These are phyloP conservation scores for Penicillium hordei DNA, from an alignment of 2,329 filamentous ascomycete species.

Conservation along the genomic window DNA sequence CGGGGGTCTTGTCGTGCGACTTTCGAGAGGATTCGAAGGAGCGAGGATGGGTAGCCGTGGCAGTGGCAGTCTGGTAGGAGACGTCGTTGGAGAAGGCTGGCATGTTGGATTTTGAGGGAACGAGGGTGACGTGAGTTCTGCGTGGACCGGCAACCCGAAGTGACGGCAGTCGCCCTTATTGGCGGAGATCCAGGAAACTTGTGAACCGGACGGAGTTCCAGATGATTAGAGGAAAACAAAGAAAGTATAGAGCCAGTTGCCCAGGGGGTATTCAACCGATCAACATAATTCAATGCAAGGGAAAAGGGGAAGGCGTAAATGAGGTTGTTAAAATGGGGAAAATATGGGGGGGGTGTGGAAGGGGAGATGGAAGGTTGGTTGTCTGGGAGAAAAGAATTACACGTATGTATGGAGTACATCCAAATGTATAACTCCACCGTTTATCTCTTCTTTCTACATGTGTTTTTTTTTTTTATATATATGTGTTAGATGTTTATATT, in stretches of 20 bases:
- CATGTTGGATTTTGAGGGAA: slow-evolving; percentile 31
- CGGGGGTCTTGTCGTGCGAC: slow-evolving; percentile 45
- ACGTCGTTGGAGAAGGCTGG: slow-evolving; percentile 41
- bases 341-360: slow-evolving; percentile 8
- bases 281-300: slow-evolving; percentile 16
- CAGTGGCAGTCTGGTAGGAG: slow-evolving; percentile 35
- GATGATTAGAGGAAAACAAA: slow-evolving; percentile 4
- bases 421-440: no score
- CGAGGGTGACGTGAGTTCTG: slow-evolving; percentile 33
- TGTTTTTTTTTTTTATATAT: neutral
- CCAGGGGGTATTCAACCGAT: slow-evolving; percentile 15
- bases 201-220: slow-evolving; percentile 22
- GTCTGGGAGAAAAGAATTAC: slow-evolving; percentile 12
- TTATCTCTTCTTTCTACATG: no score
- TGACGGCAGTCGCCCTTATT: slow-evolving; percentile 26
- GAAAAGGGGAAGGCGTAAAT: slow-evolving; percentile 6
- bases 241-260: slow-evolving; percentile 8
- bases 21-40: slow-evolving; percentile 45
- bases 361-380: slow-evolving; percentile 6
- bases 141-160: slow-evolving; percentile 30
- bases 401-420: neutral
- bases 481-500: neutral
- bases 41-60: slow-evolving; percentile 36
- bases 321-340: slow-evolving; percentile 10
- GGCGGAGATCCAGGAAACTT: slow-evolving; percentile 19